Evolutionary conservation across 352 stramenopile species (phyloP).

Genomic region (Globisporangium orthogonon): DNA sequence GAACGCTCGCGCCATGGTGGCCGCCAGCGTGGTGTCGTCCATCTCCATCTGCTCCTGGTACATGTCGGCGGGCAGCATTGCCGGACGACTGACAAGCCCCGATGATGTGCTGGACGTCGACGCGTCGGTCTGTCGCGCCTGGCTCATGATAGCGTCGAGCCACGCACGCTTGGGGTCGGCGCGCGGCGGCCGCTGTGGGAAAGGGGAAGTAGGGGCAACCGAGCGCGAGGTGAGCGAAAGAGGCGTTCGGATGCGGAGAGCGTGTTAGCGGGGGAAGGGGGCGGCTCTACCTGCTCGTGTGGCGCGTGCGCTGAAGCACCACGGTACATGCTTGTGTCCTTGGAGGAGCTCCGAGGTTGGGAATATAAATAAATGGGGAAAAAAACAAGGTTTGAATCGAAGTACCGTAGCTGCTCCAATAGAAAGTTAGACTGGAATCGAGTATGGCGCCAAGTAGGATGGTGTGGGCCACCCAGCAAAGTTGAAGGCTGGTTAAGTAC

Average conservation of each 20-base stretch:
- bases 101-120: constrained; percentile 4
- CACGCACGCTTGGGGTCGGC: constrained; percentile 54
- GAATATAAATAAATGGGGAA: too few relatives aligned
- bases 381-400: too few relatives aligned
- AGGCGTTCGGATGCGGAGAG: background rate
- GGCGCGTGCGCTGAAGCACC: constrained; percentile 1
- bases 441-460: too few relatives aligned
- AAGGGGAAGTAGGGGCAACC: background rate
- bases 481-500: too few relatives aligned
- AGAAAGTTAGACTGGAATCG: too few relatives aligned
- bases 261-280: too few relatives aligned
- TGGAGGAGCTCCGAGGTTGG: too few relatives aligned
- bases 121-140: constrained; percentile 25
- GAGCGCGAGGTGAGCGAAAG: background rate
- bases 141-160: constrained; percentile 73
- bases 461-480: too few relatives aligned
- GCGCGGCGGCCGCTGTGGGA: constrained; percentile 15
- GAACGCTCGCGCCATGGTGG: constrained; percentile 43
- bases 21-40: constrained; percentile 32
- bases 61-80: background rate
- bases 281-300: constrained; percentile 4
- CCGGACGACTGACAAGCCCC: background rate
- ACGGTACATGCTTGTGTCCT: constrained; percentile 2
- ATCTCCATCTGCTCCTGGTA: constrained; percentile 23
- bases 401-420: too few relatives aligned